phyloP scores from a whole-genome alignment of 139 green algal genomes.

The Micractinium conductrix region DNA sequence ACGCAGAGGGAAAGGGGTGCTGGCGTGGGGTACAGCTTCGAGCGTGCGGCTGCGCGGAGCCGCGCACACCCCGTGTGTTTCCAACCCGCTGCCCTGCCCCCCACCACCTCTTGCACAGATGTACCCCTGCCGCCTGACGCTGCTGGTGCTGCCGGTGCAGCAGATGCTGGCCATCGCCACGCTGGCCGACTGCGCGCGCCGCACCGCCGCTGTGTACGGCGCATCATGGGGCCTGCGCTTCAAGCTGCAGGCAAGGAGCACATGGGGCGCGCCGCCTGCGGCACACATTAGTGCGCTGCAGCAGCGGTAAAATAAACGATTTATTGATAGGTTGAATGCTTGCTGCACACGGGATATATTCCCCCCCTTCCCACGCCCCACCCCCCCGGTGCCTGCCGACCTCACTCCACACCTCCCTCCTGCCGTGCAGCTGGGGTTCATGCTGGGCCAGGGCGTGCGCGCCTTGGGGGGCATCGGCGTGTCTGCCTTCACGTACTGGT shows the following conservation, averaged over 20 bases:
- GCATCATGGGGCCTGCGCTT: conserved; percentile 5
- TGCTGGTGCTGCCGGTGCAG: conserved; percentile 24
- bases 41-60: too few species aligned
- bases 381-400: too few species aligned
- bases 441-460: background rate
- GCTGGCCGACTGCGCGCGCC: conserved; percentile 15
- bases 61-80: background rate
- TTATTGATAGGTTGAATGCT: too few species aligned
- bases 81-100: background rate
- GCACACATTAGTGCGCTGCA: too few species aligned
- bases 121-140: conserved; percentile 28
- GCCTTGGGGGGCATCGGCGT: background rate
- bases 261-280: too few species aligned
- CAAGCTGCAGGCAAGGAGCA: too few species aligned
- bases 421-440: conserved; percentile 14
- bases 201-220: background rate
- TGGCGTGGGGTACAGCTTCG: too few species aligned
- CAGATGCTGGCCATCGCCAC: conserved; percentile 14
- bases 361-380: too few species aligned
- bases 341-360: too few species aligned
- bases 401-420: too few species aligned
- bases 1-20: too few species aligned
- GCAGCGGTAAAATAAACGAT: too few species aligned
- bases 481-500: background rate
- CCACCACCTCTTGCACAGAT: background rate